A percentile compares a stretch with the other conserved stretches of the same genome.
These are phyloP conservation scores for Chalara sp. DNA, from an alignment of 2,329 filamentous ascomycete species.

Conservation along the genomic window DNA sequence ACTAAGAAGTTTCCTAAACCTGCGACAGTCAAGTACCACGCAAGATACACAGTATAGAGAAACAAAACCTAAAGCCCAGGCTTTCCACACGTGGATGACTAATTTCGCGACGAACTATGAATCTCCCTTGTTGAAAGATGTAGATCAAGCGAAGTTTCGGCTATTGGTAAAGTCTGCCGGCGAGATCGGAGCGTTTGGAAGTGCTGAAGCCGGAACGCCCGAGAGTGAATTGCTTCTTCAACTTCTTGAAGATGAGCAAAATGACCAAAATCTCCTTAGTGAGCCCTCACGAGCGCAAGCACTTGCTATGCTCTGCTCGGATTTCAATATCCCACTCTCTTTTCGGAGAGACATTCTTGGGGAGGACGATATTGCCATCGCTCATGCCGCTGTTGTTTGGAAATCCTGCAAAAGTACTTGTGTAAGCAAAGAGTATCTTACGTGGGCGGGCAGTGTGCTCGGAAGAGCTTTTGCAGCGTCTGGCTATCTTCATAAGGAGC, in stretches of 20 bases:
- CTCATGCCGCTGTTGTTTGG: conserved; percentile 64
- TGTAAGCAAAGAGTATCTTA: conserved; percentile 61
- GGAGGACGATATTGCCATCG: conserved; percentile 55
- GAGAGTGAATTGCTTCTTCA: conserved; percentile 76
- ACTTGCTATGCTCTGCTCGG: conserved; percentile 65
- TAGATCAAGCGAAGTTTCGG: conserved; percentile 51
- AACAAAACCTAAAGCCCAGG: conserved; percentile 68
- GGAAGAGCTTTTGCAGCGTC: conserved; percentile 77
- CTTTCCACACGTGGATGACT: conserved; percentile 74
- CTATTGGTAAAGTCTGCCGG: conserved; percentile 63
- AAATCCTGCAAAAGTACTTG: conserved; percentile 62
- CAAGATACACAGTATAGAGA: conserved; percentile 76
- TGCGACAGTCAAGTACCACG: conserved; percentile 70
- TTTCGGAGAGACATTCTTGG: conserved; percentile 61
- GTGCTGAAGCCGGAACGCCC: conserved; percentile 60
- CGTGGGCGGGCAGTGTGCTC: conserved; percentile 81
- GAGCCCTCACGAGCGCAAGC: conserved; percentile 62
- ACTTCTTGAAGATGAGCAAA: conserved; percentile 67
- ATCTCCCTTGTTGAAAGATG: conserved; percentile 31
- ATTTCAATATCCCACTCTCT: conserved; percentile 59
- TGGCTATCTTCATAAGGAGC: conserved; percentile 56
- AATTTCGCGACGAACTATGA: conserved; percentile 59
- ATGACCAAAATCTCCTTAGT: conserved; percentile 58
- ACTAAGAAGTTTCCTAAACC: conserved; percentile 67
- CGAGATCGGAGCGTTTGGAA: conserved; percentile 60